A percentile compares a stretch with the other conserved stretches of the same genome.
Conservation (phyloP, 1,284 basidiomycete species). For the Peniophora sp. region DNA sequence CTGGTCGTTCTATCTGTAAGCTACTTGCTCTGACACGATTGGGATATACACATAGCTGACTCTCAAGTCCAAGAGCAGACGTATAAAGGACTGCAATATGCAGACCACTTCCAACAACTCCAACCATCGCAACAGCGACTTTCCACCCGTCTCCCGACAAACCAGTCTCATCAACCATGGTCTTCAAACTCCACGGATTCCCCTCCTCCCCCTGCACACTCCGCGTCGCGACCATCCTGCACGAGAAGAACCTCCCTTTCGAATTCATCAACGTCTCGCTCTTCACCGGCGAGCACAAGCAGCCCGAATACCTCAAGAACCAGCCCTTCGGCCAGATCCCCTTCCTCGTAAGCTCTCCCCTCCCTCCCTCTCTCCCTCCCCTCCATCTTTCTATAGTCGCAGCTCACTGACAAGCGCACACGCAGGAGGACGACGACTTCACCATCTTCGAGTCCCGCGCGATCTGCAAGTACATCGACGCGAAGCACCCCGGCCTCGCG, state of each 20-base stretch:
- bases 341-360: slow-evolving; percentile 45
- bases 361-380: not conserved
- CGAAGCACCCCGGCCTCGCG: slow-evolving; percentile 29
- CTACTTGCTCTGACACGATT: no score
- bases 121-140: no score
- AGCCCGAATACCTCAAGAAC: slow-evolving; percentile 28
- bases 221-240: slow-evolving; percentile 34
- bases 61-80: no score
- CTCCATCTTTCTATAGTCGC: not conserved
- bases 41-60: no score
- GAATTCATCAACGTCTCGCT: slow-evolving; percentile 38
- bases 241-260: slow-evolving; percentile 45
- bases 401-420: not conserved
- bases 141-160: no score
- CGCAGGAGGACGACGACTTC: slow-evolving; percentile 37
- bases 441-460: slow-evolving; percentile 44
- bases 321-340: slow-evolving; percentile 67
- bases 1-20: no score
- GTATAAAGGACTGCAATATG: no score
- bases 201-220: slow-evolving; percentile 35
- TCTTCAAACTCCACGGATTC: slow-evolving; percentile 40
- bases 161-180: no score
- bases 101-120: no score
- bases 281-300: slow-evolving; percentile 39
- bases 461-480: slow-evolving; percentile 40